These are phyloP conservation scores for Cystobasidium sp. DNA, from an alignment of 1,284 basidiomycete genomes.

Conservation along the genomic window DNA sequence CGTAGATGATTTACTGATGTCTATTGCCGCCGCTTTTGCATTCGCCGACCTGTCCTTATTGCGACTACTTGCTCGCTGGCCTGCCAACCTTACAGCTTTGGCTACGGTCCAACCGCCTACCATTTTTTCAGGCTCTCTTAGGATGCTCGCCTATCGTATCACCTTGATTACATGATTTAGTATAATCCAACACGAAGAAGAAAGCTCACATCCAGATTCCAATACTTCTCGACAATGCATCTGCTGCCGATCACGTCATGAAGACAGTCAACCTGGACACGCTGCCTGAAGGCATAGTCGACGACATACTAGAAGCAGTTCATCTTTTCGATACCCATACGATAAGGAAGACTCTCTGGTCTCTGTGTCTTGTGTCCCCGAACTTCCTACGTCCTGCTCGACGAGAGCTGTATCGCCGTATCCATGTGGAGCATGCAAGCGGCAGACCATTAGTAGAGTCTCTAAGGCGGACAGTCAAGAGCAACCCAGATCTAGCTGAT, in stretches of 20 bases:
- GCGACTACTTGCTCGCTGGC: too few species aligned
- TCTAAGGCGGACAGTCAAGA: constrained; percentile 7
- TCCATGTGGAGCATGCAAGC: constrained; percentile 24
- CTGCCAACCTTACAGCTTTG: too few species aligned
- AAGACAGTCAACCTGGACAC: constrained; percentile 23
- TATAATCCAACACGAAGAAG: too few species aligned
- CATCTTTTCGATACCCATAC: not conserved
- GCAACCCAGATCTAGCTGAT: not conserved
- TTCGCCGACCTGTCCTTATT: too few species aligned
- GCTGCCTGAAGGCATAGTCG: constrained; percentile 33
- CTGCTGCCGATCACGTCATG: constrained; percentile 4
- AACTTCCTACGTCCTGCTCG: constrained; percentile 22
- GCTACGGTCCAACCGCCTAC: too few species aligned
- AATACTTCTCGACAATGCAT: too few species aligned
- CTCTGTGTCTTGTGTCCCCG: constrained; percentile 15
- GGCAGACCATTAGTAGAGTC: not conserved
- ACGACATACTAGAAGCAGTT: constrained; percentile 22
- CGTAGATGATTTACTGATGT: too few species aligned
- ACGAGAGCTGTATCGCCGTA: constrained; percentile 23
- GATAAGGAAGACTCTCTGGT: not conserved
- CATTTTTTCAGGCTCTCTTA: too few species aligned
- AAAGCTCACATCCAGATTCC: too few species aligned
- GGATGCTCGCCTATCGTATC: too few species aligned
- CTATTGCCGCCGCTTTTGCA: too few species aligned
- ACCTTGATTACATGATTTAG: too few species aligned